A percentile compares a stretch with the other conserved stretches of the same genome.
phyloP scores from a whole-genome alignment of 2,329 filamentous ascomycete species.

The Neonectria hederae region DNA sequence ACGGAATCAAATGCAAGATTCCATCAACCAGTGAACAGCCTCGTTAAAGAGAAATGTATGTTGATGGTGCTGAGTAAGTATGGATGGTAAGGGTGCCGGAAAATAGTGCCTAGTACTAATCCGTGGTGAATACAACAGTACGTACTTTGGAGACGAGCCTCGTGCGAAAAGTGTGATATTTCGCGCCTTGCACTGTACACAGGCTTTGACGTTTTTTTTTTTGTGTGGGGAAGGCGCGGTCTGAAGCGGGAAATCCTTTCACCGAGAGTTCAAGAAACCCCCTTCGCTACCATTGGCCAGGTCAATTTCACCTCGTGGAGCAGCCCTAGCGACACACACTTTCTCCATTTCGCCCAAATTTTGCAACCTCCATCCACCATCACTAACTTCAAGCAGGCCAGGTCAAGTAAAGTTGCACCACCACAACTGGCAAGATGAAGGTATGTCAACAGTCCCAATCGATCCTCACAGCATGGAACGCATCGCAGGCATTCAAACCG shows the following conservation, averaged over 20 bases:
- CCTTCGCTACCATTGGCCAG: slow-evolving; percentile 46
- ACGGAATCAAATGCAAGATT: neutral
- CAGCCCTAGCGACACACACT: slow-evolving; percentile 56
- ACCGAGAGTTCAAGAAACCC: slow-evolving; percentile 25
- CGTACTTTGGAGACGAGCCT: neutral
- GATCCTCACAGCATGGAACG: neutral
- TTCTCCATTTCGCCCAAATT: slow-evolving; percentile 52
- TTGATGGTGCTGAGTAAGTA: neutral
- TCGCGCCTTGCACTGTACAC: slow-evolving; percentile 19
- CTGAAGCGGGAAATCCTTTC: slow-evolving; percentile 34
- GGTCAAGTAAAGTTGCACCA: slow-evolving; percentile 56
- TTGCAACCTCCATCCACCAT: slow-evolving; percentile 45
- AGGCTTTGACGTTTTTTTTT: slow-evolving; percentile 7
- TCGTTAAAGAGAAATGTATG: neutral
- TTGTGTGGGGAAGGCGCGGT: neutral
- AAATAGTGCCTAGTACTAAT: neutral
- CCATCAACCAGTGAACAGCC: no score
- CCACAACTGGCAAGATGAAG: slow-evolving; percentile 60
- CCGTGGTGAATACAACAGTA: neutral
- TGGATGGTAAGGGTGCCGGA: neutral
- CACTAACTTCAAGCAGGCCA: slow-evolving; percentile 55
- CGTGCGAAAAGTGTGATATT: neutral
- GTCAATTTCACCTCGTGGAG: slow-evolving; percentile 33
- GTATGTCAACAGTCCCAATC: slow-evolving; percentile 44
- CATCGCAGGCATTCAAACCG: neutral